Conservation (phyloP, 1,139 yeast species). For the Starmera stellimalicola region DNA sequence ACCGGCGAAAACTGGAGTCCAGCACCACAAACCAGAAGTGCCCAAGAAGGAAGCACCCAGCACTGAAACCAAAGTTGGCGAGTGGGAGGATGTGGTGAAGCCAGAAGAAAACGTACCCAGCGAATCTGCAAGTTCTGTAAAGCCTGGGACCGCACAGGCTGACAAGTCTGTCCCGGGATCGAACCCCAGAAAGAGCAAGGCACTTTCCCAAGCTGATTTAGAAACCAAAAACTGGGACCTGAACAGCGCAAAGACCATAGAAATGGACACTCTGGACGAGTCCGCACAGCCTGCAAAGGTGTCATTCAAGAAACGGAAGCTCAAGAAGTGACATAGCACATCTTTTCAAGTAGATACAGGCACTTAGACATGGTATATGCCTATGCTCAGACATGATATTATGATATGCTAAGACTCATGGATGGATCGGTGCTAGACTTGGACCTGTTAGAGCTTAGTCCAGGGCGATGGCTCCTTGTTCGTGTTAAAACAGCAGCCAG, state of each 20-base stretch:
- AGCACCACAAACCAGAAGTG: neutral
- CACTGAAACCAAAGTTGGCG: constrained; percentile 6
- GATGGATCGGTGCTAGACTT: too few species aligned
- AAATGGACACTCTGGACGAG: constrained; percentile 10
- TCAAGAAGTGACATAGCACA: too few species aligned
- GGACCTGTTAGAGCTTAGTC: too few species aligned
- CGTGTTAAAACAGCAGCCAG: too few species aligned
- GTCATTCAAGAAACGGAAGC: constrained; percentile 14
- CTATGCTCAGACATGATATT: too few species aligned
- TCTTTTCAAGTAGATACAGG: too few species aligned
- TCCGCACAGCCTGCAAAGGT: constrained; percentile 1
- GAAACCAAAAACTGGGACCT: constrained; percentile 13
- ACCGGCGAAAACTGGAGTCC: neutral
- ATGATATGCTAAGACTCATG: too few species aligned
- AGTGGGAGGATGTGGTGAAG: constrained; percentile 1
- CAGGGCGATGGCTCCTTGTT: too few species aligned
- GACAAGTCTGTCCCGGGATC: neutral
- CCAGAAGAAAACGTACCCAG: neutral
- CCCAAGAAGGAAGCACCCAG: constrained; percentile 3
- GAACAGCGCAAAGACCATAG: constrained; percentile 4
- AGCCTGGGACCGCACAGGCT: neutral
- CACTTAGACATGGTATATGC: too few species aligned
- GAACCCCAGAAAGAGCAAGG: too few species aligned
- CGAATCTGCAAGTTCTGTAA: neutral
- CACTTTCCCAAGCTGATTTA: constrained; percentile 5